Base-by-base conservation (phyloP, 2,329 filamentous ascomycete species). In the Fusarium longipes region DNA sequence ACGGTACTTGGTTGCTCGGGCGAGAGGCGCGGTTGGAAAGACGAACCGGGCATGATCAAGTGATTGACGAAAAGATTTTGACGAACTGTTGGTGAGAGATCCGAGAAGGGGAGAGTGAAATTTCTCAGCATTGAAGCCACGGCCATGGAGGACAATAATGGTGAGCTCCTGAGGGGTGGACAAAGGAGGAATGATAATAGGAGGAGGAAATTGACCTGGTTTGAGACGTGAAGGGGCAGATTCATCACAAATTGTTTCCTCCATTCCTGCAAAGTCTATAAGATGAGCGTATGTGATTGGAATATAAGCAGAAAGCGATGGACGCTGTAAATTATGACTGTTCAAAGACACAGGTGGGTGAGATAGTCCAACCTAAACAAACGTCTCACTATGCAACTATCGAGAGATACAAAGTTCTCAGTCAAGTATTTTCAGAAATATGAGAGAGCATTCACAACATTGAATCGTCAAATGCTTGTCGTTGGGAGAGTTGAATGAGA, bases 71-170 rank as follows among this genome's bases (percentile, higher is more conserved):
- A 82, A 70, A 1, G 75, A 75, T 9, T 25, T 53, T 24, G 30
- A 36, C 36, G 38, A 6, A 2, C 20, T 20, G 3, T 35, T 20
- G 20, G 52, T 55, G 17, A 65, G 48, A 6, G 70, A 67, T 7
- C 75, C 59, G 7, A 85, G 76, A 5, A 86, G 70, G 1, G 76
- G 73, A 0, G 73, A 65, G 12, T 76, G 77, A 47, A 85, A 86
- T 30, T 76, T 77, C 8, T 70, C 36, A 2, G 78, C 80, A 49
- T 73, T 79, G 36, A 75, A 80, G n/a, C 83, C 83, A 9, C 82
- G 82, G 33, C 83, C 83, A 58, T 86, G 83, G 7, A 86, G 79
- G 51, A 85, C 71, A 58, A 86, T 78, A 55, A 85, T 67, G 25
- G 82, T 84, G 51, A 80, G 74, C n/a, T 65, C 75, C 66, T 85